Conservation (phyloP, 805 yeast genomes). For the Saccharomycopsis oosterbeekiorum region DNA sequence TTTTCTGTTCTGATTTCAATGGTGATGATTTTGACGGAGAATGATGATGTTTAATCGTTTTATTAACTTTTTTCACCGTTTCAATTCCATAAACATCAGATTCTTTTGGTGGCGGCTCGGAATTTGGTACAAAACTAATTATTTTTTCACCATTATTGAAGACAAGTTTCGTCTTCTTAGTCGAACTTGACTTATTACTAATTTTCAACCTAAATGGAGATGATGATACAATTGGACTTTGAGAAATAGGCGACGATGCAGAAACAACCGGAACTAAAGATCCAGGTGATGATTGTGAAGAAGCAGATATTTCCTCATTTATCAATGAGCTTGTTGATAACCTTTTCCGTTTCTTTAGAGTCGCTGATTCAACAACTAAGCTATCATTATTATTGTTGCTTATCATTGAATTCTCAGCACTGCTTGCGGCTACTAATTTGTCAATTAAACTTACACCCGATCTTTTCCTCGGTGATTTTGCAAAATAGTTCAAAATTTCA, state of each 20-base stretch:
- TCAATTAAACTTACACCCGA: neutral
- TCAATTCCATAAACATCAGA: neutral
- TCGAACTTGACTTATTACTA: neutral
- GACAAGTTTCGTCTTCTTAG: neutral
- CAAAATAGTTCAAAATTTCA: neutral
- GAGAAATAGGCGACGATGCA: neutral
- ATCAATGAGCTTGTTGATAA: neutral
- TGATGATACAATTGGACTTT: neutral
- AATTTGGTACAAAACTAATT: neutral
- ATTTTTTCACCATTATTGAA: neutral
- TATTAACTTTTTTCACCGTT: neutral
- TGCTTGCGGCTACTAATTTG: neutral
- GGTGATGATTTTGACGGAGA: conserved; percentile 18
- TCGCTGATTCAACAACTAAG: neutral
- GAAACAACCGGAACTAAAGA: neutral
- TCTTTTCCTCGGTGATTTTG: neutral
- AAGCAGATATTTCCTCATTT: neutral
- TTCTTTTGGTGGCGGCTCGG: neutral
- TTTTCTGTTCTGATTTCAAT: conserved; percentile 7
- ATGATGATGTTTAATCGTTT: conserved; percentile 4
- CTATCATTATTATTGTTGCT: neutral
- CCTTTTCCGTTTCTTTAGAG: neutral
- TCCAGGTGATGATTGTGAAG: neutral
- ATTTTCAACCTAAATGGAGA: neutral
- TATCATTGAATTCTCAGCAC: neutral